Base-by-base conservation (phyloP, 495 filamentous ascomycete genomes). In the Apodospora peruviana region DNA sequence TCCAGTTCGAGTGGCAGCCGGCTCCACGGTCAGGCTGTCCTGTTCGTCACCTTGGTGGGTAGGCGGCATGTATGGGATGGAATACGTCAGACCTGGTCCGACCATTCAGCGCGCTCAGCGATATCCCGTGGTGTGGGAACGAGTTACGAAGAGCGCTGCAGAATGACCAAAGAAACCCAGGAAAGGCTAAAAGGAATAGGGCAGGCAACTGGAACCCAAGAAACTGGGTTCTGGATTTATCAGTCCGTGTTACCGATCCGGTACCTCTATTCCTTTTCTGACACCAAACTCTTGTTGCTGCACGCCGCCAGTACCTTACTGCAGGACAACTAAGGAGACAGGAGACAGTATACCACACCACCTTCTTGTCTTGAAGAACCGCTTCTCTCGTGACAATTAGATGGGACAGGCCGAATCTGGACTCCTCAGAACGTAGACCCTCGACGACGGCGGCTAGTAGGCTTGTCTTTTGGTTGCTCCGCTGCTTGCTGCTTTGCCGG, bases 171-270 rank as follows among this genome's bases (percentile, higher is more conserved):
- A 43, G 45, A 47, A 20, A 45, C 18, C 22, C 46, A 7, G 35
- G n/a, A 14, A 7, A 7, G 27, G 5, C 36, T 5, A 5, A 11
- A 5, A 9, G 5, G 36, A 39, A 40, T 42, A 42, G 40, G n/a
- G n/a, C n/a, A n/a, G n/a, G 40, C 5, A 40, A 19, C 5, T 4
- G 4, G 50, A n/a, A 49, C 34, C 27, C 52, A 37, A 47, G 35
- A 35, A 57, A 42, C 49, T 36, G 53, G 53, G 38, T 25, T 48
- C 38, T 22, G 34, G 18, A 44, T 23, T 52, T 50, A 41, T 50
- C 47, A 47, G 48, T 51, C 53, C 50, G 56, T 16, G 44, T 41
- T 34, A 49, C 56, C 50, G 51, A 56, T 43, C 39, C 34, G 47
- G 16, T 18, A 41, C 36, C 38, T 32, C 27, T 18, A 43, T 45